phyloP scores from a whole-genome alignment of 1,139 yeast species.

The Debaryomyces sp. region DNA sequence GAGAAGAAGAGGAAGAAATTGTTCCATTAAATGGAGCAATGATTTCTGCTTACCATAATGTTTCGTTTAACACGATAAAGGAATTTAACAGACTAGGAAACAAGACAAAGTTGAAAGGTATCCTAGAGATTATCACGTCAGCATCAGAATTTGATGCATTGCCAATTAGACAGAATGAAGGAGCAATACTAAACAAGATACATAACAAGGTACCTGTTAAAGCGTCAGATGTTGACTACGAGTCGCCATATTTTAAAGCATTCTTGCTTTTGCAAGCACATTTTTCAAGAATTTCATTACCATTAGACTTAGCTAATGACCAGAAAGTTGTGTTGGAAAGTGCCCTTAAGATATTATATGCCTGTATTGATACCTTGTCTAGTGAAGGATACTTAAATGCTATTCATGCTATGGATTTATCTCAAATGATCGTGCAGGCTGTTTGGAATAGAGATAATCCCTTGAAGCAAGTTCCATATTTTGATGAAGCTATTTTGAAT shows the following conservation, averaged over 20 bases:
- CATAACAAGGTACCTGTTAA: conserved; percentile 68
- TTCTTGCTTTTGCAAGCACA: conserved; percentile 82
- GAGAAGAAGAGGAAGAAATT: conserved; percentile 47
- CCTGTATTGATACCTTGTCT: conserved; percentile 74
- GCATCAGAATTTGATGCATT: conserved; percentile 71
- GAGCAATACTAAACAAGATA: conserved; percentile 46
- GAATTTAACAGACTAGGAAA: conserved; percentile 54
- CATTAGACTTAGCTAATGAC: conserved; percentile 64
- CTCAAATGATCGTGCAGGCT: conserved; percentile 89
- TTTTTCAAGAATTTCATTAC: conserved; percentile 58
- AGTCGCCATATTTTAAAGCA: conserved; percentile 67
- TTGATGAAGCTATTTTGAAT: conserved; percentile 53
- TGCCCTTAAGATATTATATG: conserved; percentile 57
- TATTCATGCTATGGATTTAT: conserved; percentile 79
- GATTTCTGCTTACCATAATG: conserved; percentile 73
- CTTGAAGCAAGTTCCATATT: conserved; percentile 78
- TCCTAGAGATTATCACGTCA: conserved; percentile 66
- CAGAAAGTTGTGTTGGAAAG: conserved; percentile 52
- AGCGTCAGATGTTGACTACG: conserved; percentile 34
- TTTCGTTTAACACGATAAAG: conserved; percentile 69
- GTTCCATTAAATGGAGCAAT: conserved; percentile 68
- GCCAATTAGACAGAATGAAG: conserved; percentile 66
- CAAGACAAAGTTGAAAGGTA: conserved; percentile 59
- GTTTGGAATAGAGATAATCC: conserved; percentile 83
- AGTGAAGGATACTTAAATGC: conserved; percentile 83